Evolutionary conservation across 2,329 filamentous ascomycete genomes (phyloP).

Genomic region (Emergomyces pasteurianus): DNA sequence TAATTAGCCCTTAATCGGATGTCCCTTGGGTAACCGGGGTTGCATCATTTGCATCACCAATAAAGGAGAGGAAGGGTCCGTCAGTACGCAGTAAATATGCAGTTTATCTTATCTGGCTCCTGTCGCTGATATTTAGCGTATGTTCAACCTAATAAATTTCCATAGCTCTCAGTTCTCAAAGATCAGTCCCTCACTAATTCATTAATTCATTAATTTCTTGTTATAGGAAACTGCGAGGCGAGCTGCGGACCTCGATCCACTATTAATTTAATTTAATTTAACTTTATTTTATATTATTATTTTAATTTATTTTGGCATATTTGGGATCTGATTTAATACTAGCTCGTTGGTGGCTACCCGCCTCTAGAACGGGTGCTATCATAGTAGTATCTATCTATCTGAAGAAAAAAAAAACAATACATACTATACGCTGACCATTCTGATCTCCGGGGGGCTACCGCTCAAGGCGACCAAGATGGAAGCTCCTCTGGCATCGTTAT

Average conservation of each 20-base stretch:
- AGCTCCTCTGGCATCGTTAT: conserved; percentile 62
- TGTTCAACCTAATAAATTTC: too few relatives aligned
- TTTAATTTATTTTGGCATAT: not conserved
- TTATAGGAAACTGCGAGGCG: not conserved
- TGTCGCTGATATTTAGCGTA: too few relatives aligned
- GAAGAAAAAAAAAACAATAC: not conserved
- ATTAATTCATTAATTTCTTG: not conserved
- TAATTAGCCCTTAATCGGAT: not conserved
- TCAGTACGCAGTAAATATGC: too few relatives aligned
- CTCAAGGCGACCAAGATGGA: not conserved
- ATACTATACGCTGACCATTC: not conserved
- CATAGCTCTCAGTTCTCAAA: too few relatives aligned
- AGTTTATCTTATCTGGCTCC: too few relatives aligned
- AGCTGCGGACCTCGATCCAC: not conserved
- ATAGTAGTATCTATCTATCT: not conserved
- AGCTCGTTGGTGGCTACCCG: not conserved
- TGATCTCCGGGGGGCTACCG: not conserved
- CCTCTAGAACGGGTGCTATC: not conserved
- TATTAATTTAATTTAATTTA: too few relatives aligned
- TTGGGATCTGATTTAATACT: not conserved
- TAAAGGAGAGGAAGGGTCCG: too few relatives aligned
- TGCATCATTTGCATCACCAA: not conserved
- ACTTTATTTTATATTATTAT: too few relatives aligned
- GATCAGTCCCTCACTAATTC: not conserved
- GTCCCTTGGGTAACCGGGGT: not conserved